These are phyloP conservation scores for Vachellia collinsii DNA, from an alignment of 306 rosid species.

Conservation along the genomic window DNA sequence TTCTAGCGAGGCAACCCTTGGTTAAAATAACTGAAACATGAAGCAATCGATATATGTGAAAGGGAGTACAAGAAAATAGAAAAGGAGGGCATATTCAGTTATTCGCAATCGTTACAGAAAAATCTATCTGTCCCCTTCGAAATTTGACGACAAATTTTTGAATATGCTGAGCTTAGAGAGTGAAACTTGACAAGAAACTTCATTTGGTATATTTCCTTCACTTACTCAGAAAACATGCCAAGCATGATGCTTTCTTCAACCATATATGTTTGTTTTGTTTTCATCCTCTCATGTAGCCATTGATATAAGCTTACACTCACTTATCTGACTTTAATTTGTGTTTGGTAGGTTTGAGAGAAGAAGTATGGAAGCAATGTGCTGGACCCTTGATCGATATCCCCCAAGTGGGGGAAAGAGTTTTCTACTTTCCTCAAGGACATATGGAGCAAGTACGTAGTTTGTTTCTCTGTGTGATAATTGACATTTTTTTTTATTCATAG, in stretches of 20 bases:
- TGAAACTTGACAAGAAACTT: conserved; percentile 5
- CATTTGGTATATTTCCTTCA: background rate
- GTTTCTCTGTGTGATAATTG: background rate
- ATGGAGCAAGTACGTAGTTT: conserved; percentile 79
- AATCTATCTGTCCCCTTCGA: too few species aligned
- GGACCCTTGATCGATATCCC: conserved; percentile 90
- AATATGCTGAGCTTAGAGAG: background rate
- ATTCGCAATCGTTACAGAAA: too few species aligned
- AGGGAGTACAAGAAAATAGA: too few species aligned
- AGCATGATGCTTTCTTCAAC: conserved; percentile 1
- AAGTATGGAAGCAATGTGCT: conserved; percentile 82
- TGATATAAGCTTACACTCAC: background rate
- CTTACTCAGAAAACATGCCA: conserved; percentile 36
- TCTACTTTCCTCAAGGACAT: conserved; percentile 91
- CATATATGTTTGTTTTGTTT: background rate
- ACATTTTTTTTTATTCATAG: background rate
- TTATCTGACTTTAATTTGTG: conserved; percentile 10
- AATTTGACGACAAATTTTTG: too few species aligned
- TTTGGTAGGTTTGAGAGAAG: conserved; percentile 48
- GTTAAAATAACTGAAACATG: too few species aligned
- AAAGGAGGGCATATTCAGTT: too few species aligned
- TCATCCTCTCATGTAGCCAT: background rate
- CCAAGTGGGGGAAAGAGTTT: conserved; percentile 55
- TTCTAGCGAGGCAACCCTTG: background rate
- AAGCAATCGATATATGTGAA: too few species aligned